phyloP scores from a whole-genome alignment of 805 yeast species.

The Wickerhamiella bombiphila region DNA sequence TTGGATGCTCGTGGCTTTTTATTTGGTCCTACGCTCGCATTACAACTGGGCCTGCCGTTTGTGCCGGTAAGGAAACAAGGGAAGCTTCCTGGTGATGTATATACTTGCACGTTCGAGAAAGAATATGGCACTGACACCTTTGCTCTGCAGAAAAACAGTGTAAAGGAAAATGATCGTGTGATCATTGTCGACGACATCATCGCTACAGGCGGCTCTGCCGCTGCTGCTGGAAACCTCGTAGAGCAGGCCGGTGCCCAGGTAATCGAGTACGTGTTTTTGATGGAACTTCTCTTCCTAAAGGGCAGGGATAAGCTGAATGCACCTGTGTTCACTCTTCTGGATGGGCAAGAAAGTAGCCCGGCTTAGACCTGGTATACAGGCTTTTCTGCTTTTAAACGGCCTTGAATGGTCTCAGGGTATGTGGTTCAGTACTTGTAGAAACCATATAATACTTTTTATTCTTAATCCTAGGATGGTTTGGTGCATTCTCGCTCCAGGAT shows the following conservation, averaged over 20 bases:
- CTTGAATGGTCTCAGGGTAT: too few species aligned
- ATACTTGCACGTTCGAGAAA: slow-evolving; percentile 59
- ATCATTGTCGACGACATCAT: slow-evolving; percentile 81
- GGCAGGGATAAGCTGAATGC: slow-evolving; percentile 81
- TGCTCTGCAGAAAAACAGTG: slow-evolving; percentile 73
- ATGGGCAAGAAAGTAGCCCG: slow-evolving; percentile 39
- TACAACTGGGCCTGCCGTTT: slow-evolving; percentile 77
- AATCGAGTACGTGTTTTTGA: slow-evolving; percentile 69
- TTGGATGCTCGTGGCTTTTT: slow-evolving; percentile 94
- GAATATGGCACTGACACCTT: slow-evolving; percentile 87
- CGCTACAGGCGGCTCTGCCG: slow-evolving; percentile 96
- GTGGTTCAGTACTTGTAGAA: too few species aligned
- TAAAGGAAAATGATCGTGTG: slow-evolving; percentile 68
- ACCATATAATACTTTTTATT: too few species aligned
- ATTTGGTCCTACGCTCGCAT: slow-evolving; percentile 90
- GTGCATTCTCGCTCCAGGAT: too few species aligned
- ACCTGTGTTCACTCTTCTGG: slow-evolving; percentile 77
- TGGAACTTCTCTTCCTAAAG: slow-evolving; percentile 89
- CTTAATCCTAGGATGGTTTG: too few species aligned
- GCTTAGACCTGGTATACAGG: not conserved
- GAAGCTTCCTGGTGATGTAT: slow-evolving; percentile 78
- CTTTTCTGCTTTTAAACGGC: too few species aligned
- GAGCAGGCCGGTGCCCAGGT: slow-evolving; percentile 52
- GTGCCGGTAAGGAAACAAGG: slow-evolving; percentile 94
- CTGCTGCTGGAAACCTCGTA: slow-evolving; percentile 82